phyloP scores from a whole-genome alignment of 2,329 filamentous ascomycete genomes.

The Biscogniauxia sp. region DNA sequence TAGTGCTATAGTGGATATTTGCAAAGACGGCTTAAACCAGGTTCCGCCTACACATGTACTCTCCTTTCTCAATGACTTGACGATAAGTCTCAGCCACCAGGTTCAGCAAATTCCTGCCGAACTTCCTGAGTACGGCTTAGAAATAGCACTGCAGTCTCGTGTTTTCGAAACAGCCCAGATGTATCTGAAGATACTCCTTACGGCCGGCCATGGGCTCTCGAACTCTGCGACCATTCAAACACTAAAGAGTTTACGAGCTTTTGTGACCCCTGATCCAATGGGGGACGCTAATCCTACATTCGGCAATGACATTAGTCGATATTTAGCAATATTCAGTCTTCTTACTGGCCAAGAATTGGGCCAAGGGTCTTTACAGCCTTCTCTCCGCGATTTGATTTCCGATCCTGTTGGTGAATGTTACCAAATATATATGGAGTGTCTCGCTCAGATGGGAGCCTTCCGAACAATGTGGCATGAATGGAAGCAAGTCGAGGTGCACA shows the following conservation, averaged over 20 bases:
- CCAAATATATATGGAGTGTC: slow-evolving; percentile 18
- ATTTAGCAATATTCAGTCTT: slow-evolving; percentile 22
- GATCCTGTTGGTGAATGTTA: background rate
- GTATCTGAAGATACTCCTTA: slow-evolving; percentile 11
- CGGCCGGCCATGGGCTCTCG: background rate
- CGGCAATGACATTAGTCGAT: slow-evolving; percentile 2
- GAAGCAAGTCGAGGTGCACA: background rate
- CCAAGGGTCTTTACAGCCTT: slow-evolving; percentile 7
- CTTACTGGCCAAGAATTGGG: slow-evolving; percentile 23
- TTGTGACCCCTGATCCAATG: background rate
- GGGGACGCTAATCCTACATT: background rate
- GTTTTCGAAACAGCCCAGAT: slow-evolving; percentile 17
- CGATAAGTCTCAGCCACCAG: slow-evolving; percentile 31
- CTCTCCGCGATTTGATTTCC: slow-evolving; percentile 8
- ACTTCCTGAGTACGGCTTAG: slow-evolving; percentile 32
- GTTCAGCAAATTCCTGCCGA: slow-evolving; percentile 23
- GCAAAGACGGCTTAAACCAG: background rate
- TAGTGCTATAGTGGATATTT: slow-evolving; percentile 1
- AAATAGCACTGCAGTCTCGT: slow-evolving; percentile 25
- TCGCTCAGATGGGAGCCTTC: slow-evolving; percentile 29
- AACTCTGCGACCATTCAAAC: background rate
- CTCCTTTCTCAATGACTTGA: slow-evolving; percentile 41
- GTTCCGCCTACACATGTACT: slow-evolving; percentile 26
- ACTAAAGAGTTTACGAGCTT: background rate
- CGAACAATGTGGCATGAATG: slow-evolving; percentile 30